These are phyloP conservation scores for Fusarium setosum DNA, from an alignment of 2,329 filamentous ascomycete species.

Conservation along the genomic window DNA sequence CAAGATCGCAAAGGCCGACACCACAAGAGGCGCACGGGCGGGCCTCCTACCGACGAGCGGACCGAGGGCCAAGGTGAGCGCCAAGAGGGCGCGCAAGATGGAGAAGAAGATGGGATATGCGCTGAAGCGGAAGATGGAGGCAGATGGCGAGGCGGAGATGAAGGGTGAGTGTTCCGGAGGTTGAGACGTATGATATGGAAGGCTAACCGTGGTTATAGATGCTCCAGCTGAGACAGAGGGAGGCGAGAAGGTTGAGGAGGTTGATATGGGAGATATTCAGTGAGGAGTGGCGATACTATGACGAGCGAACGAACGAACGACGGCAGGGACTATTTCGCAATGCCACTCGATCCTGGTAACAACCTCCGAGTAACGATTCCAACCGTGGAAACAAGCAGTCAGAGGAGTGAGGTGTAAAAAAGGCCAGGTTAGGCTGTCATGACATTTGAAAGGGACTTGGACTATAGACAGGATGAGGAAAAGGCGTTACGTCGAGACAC, in stretches of 20 bases:
- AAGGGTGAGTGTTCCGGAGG: conserved; percentile 50
- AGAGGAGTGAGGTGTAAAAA: too few relatives aligned
- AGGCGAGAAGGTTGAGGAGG: conserved; percentile 38
- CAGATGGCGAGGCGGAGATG: conserved; percentile 62
- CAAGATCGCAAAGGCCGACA: conserved; percentile 56
- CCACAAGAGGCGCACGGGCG: conserved; percentile 60
- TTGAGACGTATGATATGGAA: conserved; percentile 4
- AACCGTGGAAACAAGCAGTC: neutral
- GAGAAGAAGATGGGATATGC: conserved; percentile 65
- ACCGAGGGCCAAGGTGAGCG: conserved; percentile 61
- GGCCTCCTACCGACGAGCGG: conserved; percentile 68
- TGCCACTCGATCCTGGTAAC: neutral
- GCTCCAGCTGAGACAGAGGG: conserved; percentile 35
- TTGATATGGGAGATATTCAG: conserved; percentile 44
- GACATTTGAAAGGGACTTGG: neutral
- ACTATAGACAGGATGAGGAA: neutral
- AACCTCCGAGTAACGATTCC: neutral
- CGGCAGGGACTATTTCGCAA: neutral
- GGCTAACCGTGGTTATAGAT: conserved; percentile 26
- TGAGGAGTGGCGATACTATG: conserved; percentile 15
- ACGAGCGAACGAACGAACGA: neutral
- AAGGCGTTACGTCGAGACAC: neutral
- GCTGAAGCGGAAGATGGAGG: conserved; percentile 63
- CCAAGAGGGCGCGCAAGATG: conserved; percentile 67
- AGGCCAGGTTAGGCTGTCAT: neutral